Percentiles rank a stretch among this genome's conserved stretches.
Conservation (phyloP, 345 rosid species). For the Eucalyptus microcorys region DNA sequence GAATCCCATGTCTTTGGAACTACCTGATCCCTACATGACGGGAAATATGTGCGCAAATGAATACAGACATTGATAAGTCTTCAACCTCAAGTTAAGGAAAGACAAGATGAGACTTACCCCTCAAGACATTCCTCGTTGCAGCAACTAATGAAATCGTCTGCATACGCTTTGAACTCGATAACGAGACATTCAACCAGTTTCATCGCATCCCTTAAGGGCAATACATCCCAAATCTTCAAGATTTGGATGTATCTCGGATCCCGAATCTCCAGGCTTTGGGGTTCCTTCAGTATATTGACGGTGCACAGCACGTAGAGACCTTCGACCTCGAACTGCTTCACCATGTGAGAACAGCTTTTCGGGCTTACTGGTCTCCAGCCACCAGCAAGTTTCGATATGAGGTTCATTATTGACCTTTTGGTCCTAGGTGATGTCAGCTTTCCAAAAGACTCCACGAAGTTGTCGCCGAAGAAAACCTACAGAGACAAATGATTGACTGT, state of each 20-base stretch:
- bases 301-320: constrained; percentile 23
- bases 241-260: neutral
- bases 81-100: neutral
- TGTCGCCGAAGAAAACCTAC: constrained; percentile 35
- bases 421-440: constrained; percentile 5
- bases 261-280: neutral
- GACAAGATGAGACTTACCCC: neutral
- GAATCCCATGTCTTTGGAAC: neutral
- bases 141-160: neutral
- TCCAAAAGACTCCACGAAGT: constrained; percentile 26
- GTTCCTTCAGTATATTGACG: constrained; percentile 3
- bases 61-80: neutral
- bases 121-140: neutral
- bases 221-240: neutral
- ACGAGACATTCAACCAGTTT: neutral
- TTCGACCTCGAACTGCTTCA: constrained; percentile 35
- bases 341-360: constrained; percentile 11
- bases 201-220: neutral
- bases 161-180: neutral
- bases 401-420: constrained; percentile 8
- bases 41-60: neutral
- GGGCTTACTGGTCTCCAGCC: constrained; percentile 38
- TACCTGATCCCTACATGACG: neutral
- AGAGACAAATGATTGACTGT: neutral
- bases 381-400: constrained; percentile 18